Base-by-base conservation (phyloP, 148 eudicot genomes). In the Nyssa sinensis region DNA sequence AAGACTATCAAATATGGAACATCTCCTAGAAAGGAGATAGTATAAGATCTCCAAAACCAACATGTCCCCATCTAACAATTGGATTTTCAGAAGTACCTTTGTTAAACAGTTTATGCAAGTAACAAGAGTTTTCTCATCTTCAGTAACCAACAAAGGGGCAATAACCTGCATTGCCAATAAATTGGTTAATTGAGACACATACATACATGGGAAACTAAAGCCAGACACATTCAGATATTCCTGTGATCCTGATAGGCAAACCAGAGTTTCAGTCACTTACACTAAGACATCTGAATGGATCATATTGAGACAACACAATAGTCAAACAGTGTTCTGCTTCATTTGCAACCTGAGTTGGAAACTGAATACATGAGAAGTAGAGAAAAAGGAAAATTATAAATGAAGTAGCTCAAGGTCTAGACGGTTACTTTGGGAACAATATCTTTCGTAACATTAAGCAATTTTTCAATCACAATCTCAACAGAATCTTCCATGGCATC, bases 61-160 rank as follows among this genome's bases (percentile, higher is more conserved):
- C 13, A 39, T 33, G n/a, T 64, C 27, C 35, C 0, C 62, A 33
- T 73, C n/a, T 29, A 64, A 53, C 10, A 60, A 32, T 31, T 19
- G 19, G 39, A 39, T 55, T 69, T 35, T 64, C 24, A 79, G 37
- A 69, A 24, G 64, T 78, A 95, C 99, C 99, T 95, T 95, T 69
- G 99, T 95, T 75, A 95, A 78, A 79, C 91, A 86, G 85, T 93
- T 95, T 70, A 95, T 84, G 86, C 84, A 88, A 58, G 97, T 86
- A 70, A 95, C 96, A 53, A 95, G 94, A 83, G 93, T 90, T 86
- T 87, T 95, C 75, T 95, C 97, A 72, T 95, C 97, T 55, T 91
- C 99, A 8, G 93, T 84, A 58, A 85, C 87, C 75, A 95, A 79
- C 75, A 91, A 78, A 76, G 96, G 99, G 79, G 83, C 90, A 81